Evolutionary conservation across 1,284 basidiomycete genomes (phyloP).

Genomic region (Leccinum angustisporum): DNA sequence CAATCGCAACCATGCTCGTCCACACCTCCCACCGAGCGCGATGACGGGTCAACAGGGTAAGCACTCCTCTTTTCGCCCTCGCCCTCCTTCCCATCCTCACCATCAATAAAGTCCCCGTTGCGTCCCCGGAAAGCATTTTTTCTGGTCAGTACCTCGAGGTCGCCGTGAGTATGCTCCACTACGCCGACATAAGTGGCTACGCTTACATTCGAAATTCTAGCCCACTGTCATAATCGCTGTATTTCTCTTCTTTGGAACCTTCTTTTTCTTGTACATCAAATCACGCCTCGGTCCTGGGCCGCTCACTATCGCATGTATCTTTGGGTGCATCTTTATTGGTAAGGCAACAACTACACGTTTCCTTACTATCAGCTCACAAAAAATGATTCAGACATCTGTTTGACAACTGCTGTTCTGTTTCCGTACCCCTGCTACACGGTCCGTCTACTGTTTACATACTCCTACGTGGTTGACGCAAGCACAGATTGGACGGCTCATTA

Average conservation of each 20-base stretch:
- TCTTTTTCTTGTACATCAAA: slow-evolving; percentile 64
- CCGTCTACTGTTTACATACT: slow-evolving; percentile 11
- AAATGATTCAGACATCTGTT: slow-evolving; percentile 48
- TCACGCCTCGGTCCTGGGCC: slow-evolving; percentile 66
- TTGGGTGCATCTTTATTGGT: slow-evolving; percentile 62
- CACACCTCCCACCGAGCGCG: too few species aligned
- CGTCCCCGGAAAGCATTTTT: slow-evolving; percentile 40
- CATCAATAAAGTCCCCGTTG: slow-evolving; percentile 39
- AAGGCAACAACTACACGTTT: slow-evolving; percentile 10
- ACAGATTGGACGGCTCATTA: slow-evolving; percentile 50
- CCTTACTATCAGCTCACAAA: neutral
- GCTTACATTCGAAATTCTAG: slow-evolving; percentile 27
- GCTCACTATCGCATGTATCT: slow-evolving; percentile 56
- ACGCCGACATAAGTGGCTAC: neutral
- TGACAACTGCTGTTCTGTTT: slow-evolving; percentile 61
- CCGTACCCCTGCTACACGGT: slow-evolving; percentile 67
- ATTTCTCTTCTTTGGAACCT: slow-evolving; percentile 67
- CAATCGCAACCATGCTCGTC: too few species aligned
- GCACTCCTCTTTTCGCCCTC: too few species aligned
- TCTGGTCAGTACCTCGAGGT: slow-evolving; percentile 61
- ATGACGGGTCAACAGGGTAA: too few species aligned
- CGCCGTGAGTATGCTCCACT: slow-evolving; percentile 41
- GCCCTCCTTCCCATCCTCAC: too few species aligned
- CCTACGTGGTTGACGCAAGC: slow-evolving; percentile 7
- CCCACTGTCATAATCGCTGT: slow-evolving; percentile 62